These are phyloP conservation scores for Pseudogymnoascus pannorum DNA, from an alignment of 2,329 filamentous ascomycete genomes.

Conservation along the genomic window DNA sequence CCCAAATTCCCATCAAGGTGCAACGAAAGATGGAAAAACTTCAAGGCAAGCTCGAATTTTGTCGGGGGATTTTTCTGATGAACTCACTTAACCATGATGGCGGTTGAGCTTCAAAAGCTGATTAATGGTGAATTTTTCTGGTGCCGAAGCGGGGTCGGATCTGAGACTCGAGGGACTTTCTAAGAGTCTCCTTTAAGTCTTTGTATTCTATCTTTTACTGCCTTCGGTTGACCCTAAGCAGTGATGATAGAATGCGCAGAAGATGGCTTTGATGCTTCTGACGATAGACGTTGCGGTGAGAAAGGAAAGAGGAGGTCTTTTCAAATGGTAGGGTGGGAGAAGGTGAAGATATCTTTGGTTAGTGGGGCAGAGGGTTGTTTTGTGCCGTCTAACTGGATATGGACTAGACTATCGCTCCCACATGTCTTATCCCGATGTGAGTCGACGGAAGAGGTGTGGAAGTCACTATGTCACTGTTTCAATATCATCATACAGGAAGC, in stretches of 20 bases:
- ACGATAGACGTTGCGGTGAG: constrained; percentile 14
- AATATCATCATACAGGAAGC: neutral
- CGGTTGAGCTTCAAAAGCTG: constrained; percentile 56
- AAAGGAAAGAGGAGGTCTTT: constrained; percentile 15
- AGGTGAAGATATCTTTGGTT: constrained; percentile 10
- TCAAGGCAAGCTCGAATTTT: constrained; percentile 3
- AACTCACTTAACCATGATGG: constrained; percentile 99
- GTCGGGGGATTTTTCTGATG: constrained; percentile 1
- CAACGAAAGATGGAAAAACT: constrained; percentile 2
- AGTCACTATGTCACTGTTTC: constrained; percentile 7
- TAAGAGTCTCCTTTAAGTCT: constrained; percentile 19
- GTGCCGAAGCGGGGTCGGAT: constrained; percentile 19
- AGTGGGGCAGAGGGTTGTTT: constrained; percentile 11
- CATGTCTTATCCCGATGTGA: constrained; percentile 9
- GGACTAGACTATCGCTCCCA: constrained; percentile 6
- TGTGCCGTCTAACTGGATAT: neutral
- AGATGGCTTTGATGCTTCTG: constrained; percentile 17
- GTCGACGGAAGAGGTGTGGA: constrained; percentile 6
- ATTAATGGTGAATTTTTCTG: constrained; percentile 25
- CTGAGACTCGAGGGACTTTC: constrained; percentile 21
- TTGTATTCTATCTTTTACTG: constrained; percentile 22
- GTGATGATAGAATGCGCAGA: constrained; percentile 24
- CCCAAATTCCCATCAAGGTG: neutral
- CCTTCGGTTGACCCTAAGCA: constrained; percentile 23
- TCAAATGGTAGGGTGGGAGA: constrained; percentile 10